phyloP scores from a whole-genome alignment of 2,329 filamentous ascomycete species.

The Mycosphaerella sp. region DNA sequence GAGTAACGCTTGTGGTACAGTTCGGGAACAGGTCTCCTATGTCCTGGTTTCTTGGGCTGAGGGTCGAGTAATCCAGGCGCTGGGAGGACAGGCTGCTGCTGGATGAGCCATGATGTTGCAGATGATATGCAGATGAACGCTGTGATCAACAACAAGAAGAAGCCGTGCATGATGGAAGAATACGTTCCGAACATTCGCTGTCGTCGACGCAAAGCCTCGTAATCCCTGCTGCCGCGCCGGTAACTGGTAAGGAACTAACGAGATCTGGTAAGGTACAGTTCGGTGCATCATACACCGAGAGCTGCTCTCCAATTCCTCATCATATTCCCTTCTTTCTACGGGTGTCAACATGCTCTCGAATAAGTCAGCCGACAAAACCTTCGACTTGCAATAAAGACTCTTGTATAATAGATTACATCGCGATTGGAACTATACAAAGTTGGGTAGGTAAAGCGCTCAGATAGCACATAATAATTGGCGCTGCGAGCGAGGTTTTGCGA shows the following conservation, averaged over 20 bases:
- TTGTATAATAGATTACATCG: no score
- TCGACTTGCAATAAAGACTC: no score
- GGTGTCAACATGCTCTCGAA: no score
- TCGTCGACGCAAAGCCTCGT: neutral
- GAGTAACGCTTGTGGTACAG: conserved; percentile 54
- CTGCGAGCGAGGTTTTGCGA: no score
- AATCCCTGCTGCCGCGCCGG: neutral
- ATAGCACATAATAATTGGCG: no score
- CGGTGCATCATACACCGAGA: neutral
- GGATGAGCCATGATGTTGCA: neutral
- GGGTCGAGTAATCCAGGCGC: conserved; percentile 6
- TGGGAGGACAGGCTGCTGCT: neutral
- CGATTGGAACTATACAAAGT: no score
- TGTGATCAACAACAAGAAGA: no score
- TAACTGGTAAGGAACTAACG: neutral
- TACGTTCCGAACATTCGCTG: neutral
- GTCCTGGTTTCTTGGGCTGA: conserved; percentile 18
- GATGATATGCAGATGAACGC: neutral
- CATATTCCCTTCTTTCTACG: neutral
- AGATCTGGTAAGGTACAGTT: no score
- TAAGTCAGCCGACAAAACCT: no score
- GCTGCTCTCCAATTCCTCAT: neutral
- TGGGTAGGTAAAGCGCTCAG: no score
- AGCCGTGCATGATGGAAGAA: neutral
- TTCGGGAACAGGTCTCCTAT: conserved; percentile 30